Evolutionary conservation across 2,329 filamentous ascomycete genomes (phyloP), one percentile per base, ranked within the genome.

Genomic region (Penicillium polonicum): DNA sequence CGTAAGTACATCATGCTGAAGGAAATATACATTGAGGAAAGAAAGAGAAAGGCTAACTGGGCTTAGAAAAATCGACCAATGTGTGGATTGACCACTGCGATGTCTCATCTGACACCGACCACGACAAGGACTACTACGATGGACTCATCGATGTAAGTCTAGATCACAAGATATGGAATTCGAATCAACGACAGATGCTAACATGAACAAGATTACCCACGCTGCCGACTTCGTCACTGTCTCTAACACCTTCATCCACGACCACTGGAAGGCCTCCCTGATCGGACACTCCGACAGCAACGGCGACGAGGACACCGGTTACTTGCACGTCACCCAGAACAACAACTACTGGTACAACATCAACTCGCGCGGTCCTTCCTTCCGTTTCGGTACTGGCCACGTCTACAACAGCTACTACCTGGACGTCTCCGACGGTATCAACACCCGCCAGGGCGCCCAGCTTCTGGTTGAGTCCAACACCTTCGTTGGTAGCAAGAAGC

Each of bases 51-150:
- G 2, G n/a, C 48, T 60, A 13, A 62, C 29, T 0, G 8, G 4
- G 2, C 10, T 12, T 29, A 72, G 69, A 72, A 48, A 61, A 68
- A 50, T 65, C 68, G 12, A 69, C 52, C 63, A 86, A 87, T 62
- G 78, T 85, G 67, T 89, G 86, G 87, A 76, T 89, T 49, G 87
- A 89, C 75, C 87, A 89, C 76, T 79, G 80, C 70, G 86, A 89
- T 62, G 78, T 89, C 23, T 85, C 82, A 5, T 85, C 83, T 25
- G 82, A 88, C 74, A 68, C 70, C 35, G 76, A 80, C 65, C 78
- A 83, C 69, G 84, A 80, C 77, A 89, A 89, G 76, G 85, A 90
- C 76, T 87, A 83, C 76, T 89, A 87, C 68, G 87, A 89, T 56
- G 87, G 87, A 33, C 81, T 89, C 2, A 74, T 86, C 46, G 87